Evolutionary conservation across 2,329 filamentous ascomycete genomes (phyloP), one percentile per base, ranked within the genome.

Genomic region (Alternaria conjuncta): DNA sequence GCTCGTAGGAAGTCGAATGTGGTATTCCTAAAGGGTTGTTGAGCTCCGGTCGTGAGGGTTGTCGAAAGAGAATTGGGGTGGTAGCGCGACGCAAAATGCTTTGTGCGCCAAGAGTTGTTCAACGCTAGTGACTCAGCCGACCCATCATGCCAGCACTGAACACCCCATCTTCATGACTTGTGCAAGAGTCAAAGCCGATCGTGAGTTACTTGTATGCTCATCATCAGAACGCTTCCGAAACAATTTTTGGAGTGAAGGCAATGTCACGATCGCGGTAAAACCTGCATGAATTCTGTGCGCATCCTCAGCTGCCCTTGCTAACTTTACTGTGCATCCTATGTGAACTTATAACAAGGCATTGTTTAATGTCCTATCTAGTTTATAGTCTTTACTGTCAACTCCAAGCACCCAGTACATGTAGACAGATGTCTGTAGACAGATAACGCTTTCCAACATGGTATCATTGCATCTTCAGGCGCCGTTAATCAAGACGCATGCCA

Each of bases 1-100:
- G 79, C 78, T 80, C 75, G 69, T 73, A 77, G 72, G 75, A 77
- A 72, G 68, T 62, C 68, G 49, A 71, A 61, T 64, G 62, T 58
- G 58, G 59, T 65, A 61, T 75, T 73, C 72, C 69, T 75, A 63
- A 41, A 56, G 67, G 65, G 71, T 78, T 75, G 75, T 73, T 77
- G 72, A 72, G 74, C 72, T 78, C 74, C 75, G 77, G 76, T 74
- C 69, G 64, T 53, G 61, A 46, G 64, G 63, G 45, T 59, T 65
- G 56, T 53, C 45, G 55, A 50, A 32, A 32, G 32, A 30, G 41
- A 46, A 25, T 54, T 59, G 43, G 45, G 12, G 9, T 32, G 28
- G 47, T 62, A 28, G 55, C 28, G 55, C 59, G 7, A 45, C 49
- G 51, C 61, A 58, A 64, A 68, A 65, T 58, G 36, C 8, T 62